A percentile compares a stretch with the other conserved stretches of the same genome.
These are phyloP conservation scores for Camelina sativa DNA, from an alignment of 345 rosid genomes.

Conservation along the genomic window DNA sequence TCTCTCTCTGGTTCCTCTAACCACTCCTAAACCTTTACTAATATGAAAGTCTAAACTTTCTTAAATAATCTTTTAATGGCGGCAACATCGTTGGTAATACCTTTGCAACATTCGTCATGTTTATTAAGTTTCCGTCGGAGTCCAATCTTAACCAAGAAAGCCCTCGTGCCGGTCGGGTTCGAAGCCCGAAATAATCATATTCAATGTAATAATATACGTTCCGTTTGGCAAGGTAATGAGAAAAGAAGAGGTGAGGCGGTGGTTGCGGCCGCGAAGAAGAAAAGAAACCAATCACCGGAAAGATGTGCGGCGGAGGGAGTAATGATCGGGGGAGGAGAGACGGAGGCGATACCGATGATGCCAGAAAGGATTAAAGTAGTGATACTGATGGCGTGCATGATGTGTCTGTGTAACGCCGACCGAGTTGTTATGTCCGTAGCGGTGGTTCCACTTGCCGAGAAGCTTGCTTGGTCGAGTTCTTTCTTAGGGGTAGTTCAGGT, in stretches of 20 bases:
- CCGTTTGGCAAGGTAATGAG: not conserved
- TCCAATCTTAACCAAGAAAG: conserved; percentile 32
- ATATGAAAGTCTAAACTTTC: not conserved
- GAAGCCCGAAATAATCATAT: not conserved
- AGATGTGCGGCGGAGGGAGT: conserved; percentile 80
- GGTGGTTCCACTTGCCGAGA: conserved; percentile 86
- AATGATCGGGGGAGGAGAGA: conserved; percentile 49
- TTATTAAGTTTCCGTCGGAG: conserved; percentile 31
- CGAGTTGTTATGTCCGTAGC: conserved; percentile 94
- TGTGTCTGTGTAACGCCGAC: conserved; percentile 97
- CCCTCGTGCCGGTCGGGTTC: conserved; percentile 43
- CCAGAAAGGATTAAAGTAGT: conserved; percentile 91
- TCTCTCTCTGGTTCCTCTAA: too few species aligned
- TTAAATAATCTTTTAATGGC: conserved; percentile 27
- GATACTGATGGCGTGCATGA: conserved; percentile 69
- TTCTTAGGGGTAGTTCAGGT: conserved; percentile 97
- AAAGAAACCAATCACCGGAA: conserved; percentile 26
- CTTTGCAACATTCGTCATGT: conserved; percentile 43
- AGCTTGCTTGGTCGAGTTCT: conserved; percentile 84
- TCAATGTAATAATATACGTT: conserved; percentile 34
- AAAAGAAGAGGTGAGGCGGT: conserved; percentile 30
- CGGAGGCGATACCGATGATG: conserved; percentile 37
- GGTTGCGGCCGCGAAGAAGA: conserved; percentile 9
- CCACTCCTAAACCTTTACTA: too few species aligned
- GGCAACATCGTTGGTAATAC: conserved; percentile 41